phyloP scores from a whole-genome alignment of 306 rosid species.

The Abrus precatorius region DNA sequence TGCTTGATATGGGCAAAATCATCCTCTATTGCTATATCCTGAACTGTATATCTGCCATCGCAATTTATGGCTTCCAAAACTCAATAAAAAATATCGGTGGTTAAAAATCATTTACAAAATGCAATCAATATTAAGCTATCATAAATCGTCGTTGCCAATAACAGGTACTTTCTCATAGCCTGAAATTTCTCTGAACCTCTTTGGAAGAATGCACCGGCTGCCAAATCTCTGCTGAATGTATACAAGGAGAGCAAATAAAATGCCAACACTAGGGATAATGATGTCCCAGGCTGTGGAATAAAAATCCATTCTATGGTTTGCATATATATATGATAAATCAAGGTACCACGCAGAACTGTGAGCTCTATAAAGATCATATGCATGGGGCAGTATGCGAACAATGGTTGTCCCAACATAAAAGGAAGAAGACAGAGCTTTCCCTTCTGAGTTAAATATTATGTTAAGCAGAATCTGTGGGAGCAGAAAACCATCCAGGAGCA shows the following conservation, averaged over 20 bases:
- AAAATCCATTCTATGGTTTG: constrained; percentile 75
- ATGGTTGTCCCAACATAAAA: constrained; percentile 78
- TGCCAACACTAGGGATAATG: constrained; percentile 66
- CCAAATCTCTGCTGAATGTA: constrained; percentile 89
- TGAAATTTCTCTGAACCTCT: constrained; percentile 59
- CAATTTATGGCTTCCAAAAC: constrained; percentile 37
- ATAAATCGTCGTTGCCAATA: constrained; percentile 78
- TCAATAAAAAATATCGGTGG: constrained; percentile 11
- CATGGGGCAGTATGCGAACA: constrained; percentile 86
- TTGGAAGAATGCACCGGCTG: constrained; percentile 77
- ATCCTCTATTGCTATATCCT: constrained; percentile 9
- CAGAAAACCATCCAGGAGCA: constrained; percentile 81
- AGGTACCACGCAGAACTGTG: constrained; percentile 67
- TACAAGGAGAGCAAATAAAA: constrained; percentile 66
- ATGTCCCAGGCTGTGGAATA: constrained; percentile 93
- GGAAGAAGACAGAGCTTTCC: constrained; percentile 57
- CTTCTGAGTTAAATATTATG: constrained; percentile 61
- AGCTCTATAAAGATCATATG: constrained; percentile 86
- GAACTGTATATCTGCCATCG: constrained; percentile 36
- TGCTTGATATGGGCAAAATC: constrained; percentile 25
- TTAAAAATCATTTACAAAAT: constrained; percentile 34
- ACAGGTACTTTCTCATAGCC: constrained; percentile 78
- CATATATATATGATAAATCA: constrained; percentile 73
- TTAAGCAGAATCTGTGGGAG: constrained; percentile 82
- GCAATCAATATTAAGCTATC: constrained; percentile 37